Evolutionary conservation across 1,284 basidiomycete genomes (phyloP).

Genomic region (Golubevia pallescens): DNA sequence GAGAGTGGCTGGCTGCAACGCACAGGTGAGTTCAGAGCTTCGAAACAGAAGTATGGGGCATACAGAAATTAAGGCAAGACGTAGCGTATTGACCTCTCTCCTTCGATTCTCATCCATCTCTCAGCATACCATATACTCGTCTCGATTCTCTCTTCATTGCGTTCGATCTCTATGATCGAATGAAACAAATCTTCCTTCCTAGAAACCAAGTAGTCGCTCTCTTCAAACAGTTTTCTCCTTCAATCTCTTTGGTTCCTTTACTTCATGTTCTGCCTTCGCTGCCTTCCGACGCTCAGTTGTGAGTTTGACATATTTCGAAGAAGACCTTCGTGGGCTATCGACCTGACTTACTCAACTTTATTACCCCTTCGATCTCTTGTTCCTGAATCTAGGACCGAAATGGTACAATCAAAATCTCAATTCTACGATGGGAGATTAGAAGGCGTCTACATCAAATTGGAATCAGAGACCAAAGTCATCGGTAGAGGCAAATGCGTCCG

Average conservation of each 20-base stretch:
- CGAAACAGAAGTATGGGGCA: neutral
- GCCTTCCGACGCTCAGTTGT: constrained; percentile 66
- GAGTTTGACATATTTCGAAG: constrained; percentile 1
- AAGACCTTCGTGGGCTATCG: neutral
- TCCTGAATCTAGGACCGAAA: constrained; percentile 26
- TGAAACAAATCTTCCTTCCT: constrained; percentile 66
- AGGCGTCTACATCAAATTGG: constrained; percentile 72
- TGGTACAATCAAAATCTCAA: constrained; percentile 67
- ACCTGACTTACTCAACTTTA: constrained; percentile 6
- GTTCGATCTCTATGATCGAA: constrained; percentile 72
- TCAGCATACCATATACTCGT: constrained; percentile 68
- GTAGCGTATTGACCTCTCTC: neutral
- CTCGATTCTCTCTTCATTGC: constrained; percentile 71
- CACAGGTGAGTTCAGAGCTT: constrained; percentile 65
- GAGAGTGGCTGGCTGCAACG: constrained; percentile 73
- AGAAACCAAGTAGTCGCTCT: constrained; percentile 65
- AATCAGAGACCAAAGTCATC: constrained; percentile 66
- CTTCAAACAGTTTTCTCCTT: constrained; percentile 62
- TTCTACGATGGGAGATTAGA: constrained; percentile 70
- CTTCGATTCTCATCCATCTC: constrained; percentile 20
- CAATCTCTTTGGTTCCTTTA: constrained; percentile 68
- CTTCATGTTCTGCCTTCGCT: constrained; percentile 66
- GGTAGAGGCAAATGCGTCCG: constrained; percentile 71
- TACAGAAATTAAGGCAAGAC: constrained; percentile 1
- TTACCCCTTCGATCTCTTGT: neutral